phyloP scores from a whole-genome alignment of 768 basidiomycete species.

The Phallus indusiatus region DNA sequence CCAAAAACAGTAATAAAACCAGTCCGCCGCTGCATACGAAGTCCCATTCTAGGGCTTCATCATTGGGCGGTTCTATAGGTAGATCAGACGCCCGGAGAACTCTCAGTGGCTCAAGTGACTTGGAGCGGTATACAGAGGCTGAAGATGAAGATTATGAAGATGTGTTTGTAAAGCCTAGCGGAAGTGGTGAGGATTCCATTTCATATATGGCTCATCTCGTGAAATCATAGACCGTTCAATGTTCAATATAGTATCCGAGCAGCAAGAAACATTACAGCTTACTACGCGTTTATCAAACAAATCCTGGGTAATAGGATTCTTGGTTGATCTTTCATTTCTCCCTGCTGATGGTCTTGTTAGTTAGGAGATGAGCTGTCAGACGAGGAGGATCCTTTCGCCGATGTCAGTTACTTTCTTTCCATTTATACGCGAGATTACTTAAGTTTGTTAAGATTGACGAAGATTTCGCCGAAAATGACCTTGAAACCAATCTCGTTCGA shows the following conservation, averaged over 20 bases:
- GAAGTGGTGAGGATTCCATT: constrained; percentile 41
- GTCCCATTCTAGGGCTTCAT: constrained; percentile 53
- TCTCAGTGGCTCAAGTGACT: constrained; percentile 45
- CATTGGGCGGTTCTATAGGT: constrained; percentile 56
- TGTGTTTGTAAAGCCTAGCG: constrained; percentile 75
- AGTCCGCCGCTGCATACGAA: constrained; percentile 34
- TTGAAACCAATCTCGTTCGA: constrained; percentile 84
- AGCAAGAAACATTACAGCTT: constrained; percentile 68
- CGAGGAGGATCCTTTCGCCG: constrained; percentile 95
- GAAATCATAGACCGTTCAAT: constrained; percentile 4
- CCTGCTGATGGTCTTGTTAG: constrained; percentile 23
- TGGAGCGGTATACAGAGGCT: constrained; percentile 80
- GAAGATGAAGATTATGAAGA: constrained; percentile 94
- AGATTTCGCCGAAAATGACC: constrained; percentile 83
- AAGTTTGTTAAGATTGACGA: constrained; percentile 66
- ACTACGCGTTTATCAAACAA: constrained; percentile 81
- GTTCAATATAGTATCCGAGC: constrained; percentile 36
- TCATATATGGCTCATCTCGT: not conserved
- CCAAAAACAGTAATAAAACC: not conserved
- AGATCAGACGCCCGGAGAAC: constrained; percentile 50
- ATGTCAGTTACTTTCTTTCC: constrained; percentile 34
- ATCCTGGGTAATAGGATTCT: constrained; percentile 59
- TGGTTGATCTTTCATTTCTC: not conserved
- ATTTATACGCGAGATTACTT: not conserved
- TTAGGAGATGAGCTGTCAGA: constrained; percentile 76